phyloP scores from a whole-genome alignment of 106 monocot species.

The Cymbidium sinense region DNA sequence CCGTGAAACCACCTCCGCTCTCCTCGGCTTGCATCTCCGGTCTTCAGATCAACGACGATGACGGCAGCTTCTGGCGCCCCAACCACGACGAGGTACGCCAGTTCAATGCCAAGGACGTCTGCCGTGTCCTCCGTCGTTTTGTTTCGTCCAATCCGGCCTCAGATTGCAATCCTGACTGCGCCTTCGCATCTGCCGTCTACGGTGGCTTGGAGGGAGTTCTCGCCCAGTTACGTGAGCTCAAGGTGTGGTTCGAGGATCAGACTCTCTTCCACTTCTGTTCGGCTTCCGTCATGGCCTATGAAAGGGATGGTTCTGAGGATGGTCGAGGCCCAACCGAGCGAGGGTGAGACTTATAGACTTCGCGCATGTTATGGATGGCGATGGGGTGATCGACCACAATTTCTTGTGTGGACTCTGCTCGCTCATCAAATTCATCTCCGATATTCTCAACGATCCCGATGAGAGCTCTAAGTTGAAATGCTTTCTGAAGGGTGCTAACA shows the following conservation, averaged over 20 bases:
- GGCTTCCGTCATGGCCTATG: slow-evolving; percentile 43
- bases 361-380: slow-evolving; percentile 63
- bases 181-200: slow-evolving; percentile 11
- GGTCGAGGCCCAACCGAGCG: background rate
- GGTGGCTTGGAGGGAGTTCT: slow-evolving; percentile 24
- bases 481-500: background rate
- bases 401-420: slow-evolving; percentile 85
- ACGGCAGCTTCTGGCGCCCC: slow-evolving; percentile 17
- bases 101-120: slow-evolving; percentile 15
- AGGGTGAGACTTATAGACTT: slow-evolving; percentile 78
- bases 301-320: slow-evolving; percentile 12
- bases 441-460: slow-evolving; percentile 2
- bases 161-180: background rate
- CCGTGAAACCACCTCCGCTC: slow-evolving; percentile 31
- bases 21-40: slow-evolving; percentile 76
- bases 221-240: slow-evolving; percentile 59
- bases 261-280: slow-evolving; percentile 79
- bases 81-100: slow-evolving; percentile 10
- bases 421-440: slow-evolving; percentile 61
- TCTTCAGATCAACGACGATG: slow-evolving; percentile 29
- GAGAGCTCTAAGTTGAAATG: background rate
- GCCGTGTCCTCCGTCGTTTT: slow-evolving; percentile 30
- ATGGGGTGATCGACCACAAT: slow-evolving; percentile 77
- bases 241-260: slow-evolving; percentile 86
- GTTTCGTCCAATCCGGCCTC: slow-evolving; percentile 19